Evolutionary conservation across 306 rosid species (phyloP), one percentile per base, ranked within the genome.

Genomic region (Cicer chorassanicum): DNA sequence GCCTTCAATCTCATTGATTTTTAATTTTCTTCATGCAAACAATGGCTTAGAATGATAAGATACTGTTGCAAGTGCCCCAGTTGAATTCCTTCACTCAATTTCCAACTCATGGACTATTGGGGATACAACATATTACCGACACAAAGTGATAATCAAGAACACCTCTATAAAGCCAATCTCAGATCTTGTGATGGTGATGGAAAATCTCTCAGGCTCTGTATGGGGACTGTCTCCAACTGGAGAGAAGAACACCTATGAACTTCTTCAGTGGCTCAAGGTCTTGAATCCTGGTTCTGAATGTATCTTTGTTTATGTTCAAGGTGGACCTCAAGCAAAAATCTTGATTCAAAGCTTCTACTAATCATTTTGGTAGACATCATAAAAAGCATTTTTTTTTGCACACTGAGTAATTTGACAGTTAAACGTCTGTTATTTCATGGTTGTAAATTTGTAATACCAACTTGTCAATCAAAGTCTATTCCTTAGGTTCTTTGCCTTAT

Each of bases 191-290:
- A 65, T 93, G 66, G 75, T 40, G 74, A 59, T 93, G 19, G 79
- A 76, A 9, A 80, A 91, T 34, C 97, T 93, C 13, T 57, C 90
- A 41, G 97, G 98, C 1, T 60, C 93, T 0, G 5, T 91, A 1
- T 93, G 97, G 97, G 98, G 97, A 41, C 88, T 91, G n/a, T 80
- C 88, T 82, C 82, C 90, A 57, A 85, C 90, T 11, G 15, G 62
- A 6, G 84, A 84, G 12, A 86, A 88, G 86, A 83, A 87, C 64
- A 62, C 73, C 8, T 93, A 89, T 13, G 89, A 84, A 70, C 89
- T 93, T 65, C 98, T 93, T 1, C 72, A 66, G 6, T 89, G 97
- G 97, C 80, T 70, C 15, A 82, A 78, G 51, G 89, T 84, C 9
- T 61, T 91, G 67, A 86, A 86, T 10, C 93, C 97, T 19, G 92